phyloP scores from a whole-genome alignment of 768 basidiomycete genomes.

The Collybia mongolica region DNA sequence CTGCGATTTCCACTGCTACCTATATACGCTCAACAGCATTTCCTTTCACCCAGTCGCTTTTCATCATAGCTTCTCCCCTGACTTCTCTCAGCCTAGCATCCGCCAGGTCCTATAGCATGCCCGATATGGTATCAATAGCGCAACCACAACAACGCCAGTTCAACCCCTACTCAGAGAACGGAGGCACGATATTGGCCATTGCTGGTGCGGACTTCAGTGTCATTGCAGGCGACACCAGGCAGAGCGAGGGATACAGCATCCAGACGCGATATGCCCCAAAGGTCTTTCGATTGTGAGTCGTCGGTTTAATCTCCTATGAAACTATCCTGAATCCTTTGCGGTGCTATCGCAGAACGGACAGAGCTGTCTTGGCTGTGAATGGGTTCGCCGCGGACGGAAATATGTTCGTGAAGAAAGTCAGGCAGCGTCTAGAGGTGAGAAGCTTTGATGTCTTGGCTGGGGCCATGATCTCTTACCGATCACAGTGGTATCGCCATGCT shows the following conservation, averaged over 20 bases:
- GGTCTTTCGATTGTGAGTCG: conserved; percentile 84
- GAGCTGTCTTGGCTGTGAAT: conserved; percentile 91
- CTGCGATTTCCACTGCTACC: conserved; percentile 20
- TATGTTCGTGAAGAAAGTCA: conserved; percentile 95
- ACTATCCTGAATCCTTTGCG: conserved; percentile 6
- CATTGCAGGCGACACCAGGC: conserved; percentile 95
- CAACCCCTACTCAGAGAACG: conserved; percentile 91
- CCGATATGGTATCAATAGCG: conserved; percentile 35
- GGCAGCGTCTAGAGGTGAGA: conserved; percentile 78
- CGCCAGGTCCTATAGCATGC: conserved; percentile 22
- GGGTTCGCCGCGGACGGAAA: conserved; percentile 98
- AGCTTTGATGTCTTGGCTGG: no score
- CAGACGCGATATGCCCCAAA: conserved; percentile 97
- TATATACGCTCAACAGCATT: conserved; percentile 22
- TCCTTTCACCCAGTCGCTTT: conserved; percentile 15
- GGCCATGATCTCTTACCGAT: conserved; percentile 3
- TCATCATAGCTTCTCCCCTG: conserved; percentile 11
- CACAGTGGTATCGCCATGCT: conserved; percentile 95
- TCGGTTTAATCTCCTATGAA: not conserved
- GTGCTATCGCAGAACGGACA: conserved; percentile 68
- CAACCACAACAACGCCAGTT: conserved; percentile 61
- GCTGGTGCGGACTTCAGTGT: conserved; percentile 92
- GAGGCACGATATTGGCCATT: conserved; percentile 95
- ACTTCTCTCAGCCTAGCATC: conserved; percentile 2
- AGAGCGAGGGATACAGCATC: conserved; percentile 96